Percentiles rank a stretch among this genome's conserved stretches.
phyloP scores from a whole-genome alignment of 2,329 filamentous ascomycete species.

The Apiospora pterosperma region DNA sequence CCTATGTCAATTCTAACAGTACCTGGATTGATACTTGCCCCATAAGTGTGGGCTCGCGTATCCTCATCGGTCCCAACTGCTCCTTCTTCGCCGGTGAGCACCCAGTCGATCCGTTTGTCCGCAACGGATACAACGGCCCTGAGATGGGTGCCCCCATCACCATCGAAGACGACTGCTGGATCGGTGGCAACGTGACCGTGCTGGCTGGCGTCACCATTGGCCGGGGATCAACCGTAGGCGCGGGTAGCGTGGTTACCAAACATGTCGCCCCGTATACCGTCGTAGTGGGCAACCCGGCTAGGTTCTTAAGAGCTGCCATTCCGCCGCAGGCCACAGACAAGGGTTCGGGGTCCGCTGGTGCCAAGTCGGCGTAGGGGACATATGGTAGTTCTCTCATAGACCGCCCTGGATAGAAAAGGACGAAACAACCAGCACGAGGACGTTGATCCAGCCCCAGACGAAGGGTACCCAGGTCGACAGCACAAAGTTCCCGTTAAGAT shows the following conservation, averaged over 20 bases:
- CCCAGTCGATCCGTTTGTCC: constrained; percentile 69
- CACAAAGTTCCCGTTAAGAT: constrained; percentile 76
- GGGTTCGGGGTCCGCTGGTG: neutral
- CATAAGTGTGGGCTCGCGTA: constrained; percentile 73
- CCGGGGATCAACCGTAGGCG: constrained; percentile 69
- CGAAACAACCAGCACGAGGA: constrained; percentile 77
- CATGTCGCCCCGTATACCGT: constrained; percentile 62
- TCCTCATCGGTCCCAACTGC: constrained; percentile 75
- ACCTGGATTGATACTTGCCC: constrained; percentile 74
- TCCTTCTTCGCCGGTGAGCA: constrained; percentile 73
- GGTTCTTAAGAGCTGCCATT: constrained; percentile 39
- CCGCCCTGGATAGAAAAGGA: constrained; percentile 93
- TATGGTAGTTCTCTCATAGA: constrained; percentile 49
- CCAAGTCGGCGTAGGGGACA: neutral
- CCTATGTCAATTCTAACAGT: constrained; percentile 73
- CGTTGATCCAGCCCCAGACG: constrained; percentile 82
- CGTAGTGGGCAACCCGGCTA: constrained; percentile 66
- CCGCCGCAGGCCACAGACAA: neutral
- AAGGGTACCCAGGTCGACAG: constrained; percentile 96
- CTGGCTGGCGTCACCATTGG: constrained; percentile 78
- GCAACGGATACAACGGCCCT: constrained; percentile 72
- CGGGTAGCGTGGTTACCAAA: constrained; percentile 81
- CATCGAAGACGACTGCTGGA: constrained; percentile 79
- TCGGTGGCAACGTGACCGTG: constrained; percentile 69
- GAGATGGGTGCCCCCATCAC: constrained; percentile 71